These are phyloP conservation scores for Rhizophora mangle DNA, from an alignment of 345 rosid species.

Conservation along the genomic window DNA sequence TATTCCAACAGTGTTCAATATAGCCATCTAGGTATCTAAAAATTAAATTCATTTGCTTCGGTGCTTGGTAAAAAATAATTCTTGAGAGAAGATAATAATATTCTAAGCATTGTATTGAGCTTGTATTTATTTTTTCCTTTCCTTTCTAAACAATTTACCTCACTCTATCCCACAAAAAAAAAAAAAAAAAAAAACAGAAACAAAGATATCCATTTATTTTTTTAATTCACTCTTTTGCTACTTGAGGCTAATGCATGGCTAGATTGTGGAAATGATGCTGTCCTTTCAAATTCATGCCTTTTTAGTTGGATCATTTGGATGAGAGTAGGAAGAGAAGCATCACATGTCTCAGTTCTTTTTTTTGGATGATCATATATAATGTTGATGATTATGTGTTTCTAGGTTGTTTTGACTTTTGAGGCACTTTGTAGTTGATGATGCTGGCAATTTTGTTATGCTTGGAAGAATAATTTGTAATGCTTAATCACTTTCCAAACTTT, in stretches of 20 bases:
- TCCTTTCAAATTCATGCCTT: too few species aligned
- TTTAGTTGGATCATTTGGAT: too few species aligned
- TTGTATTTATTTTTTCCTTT: too few species aligned
- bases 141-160: too few species aligned
- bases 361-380: background rate
- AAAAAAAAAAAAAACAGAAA: too few species aligned
- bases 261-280: background rate
- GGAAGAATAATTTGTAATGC: background rate
- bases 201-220: too few species aligned
- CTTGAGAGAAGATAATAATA: too few species aligned
- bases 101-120: too few species aligned
- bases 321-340: background rate
- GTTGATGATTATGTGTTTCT: background rate
- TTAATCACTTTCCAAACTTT: too few species aligned
- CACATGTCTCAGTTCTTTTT: background rate
- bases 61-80: background rate
- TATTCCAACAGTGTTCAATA: conserved; percentile 6
- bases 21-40: background rate
- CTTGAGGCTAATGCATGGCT: background rate
- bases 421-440: conserved; percentile 7
- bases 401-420: background rate
- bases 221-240: too few species aligned
- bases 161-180: too few species aligned
- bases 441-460: background rate
- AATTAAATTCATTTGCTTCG: background rate